These are phyloP conservation scores for Saccharomycopsis sp. DNA, from an alignment of 805 yeast genomes.

Conservation along the genomic window DNA sequence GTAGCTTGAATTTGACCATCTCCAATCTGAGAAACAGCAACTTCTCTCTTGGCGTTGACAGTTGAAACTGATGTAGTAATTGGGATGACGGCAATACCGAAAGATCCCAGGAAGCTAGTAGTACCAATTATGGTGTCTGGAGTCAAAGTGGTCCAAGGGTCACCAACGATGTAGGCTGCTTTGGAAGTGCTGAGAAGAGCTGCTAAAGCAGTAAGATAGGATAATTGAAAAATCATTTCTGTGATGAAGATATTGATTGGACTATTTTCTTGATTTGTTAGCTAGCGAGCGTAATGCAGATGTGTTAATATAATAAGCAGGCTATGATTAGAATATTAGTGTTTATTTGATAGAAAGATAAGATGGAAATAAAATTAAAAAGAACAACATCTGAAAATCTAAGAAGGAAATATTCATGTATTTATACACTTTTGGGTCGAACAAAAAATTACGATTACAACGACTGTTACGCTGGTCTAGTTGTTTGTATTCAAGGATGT, in stretches of 20 bases:
- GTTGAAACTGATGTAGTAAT: conserved; percentile 32
- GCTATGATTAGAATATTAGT: background rate
- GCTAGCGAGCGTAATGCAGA: background rate
- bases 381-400: background rate
- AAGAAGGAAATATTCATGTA: background rate
- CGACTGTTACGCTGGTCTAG: background rate
- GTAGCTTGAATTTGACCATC: conserved; percentile 28
- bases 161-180: conserved; percentile 61
- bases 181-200: conserved; percentile 42
- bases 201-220: conserved; percentile 23
- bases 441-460: background rate
- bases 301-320: background rate
- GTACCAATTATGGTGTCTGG: conserved; percentile 49
- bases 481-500: background rate
- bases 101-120: conserved; percentile 48
- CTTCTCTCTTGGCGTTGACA: conserved; percentile 16
- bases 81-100: conserved; percentile 65
- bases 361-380: background rate
- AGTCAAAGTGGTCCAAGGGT: conserved; percentile 67
- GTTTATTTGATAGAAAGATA: background rate
- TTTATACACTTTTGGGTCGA: background rate
- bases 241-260: background rate
- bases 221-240: background rate
- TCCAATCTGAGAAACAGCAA: conserved; percentile 26
- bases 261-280: background rate